These are phyloP conservation scores for Thozetella sp. DNA, from an alignment of 495 filamentous ascomycete genomes.

Conservation along the genomic window DNA sequence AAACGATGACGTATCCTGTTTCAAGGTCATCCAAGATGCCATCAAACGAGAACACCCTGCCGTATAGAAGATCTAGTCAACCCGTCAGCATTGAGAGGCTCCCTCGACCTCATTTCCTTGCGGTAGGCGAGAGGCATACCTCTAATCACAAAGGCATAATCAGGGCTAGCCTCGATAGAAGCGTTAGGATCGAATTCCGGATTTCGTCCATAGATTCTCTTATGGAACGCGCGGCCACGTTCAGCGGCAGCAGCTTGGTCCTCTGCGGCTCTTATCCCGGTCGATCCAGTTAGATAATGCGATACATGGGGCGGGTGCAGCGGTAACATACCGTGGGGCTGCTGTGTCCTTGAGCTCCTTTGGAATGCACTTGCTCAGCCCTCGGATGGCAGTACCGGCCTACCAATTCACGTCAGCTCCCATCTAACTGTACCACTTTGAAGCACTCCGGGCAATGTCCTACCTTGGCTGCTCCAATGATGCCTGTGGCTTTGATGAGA, in stretches of 20 bases:
- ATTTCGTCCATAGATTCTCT: not conserved
- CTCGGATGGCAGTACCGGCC: not conserved
- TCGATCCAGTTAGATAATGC: not conserved
- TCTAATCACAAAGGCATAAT: not conserved
- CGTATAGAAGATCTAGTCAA: not conserved
- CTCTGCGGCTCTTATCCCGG: not conserved
- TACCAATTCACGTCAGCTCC: not conserved
- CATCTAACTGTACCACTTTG: not conserved
- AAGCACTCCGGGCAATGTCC: not conserved
- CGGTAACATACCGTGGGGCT: not conserved
- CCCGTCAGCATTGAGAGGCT: too few species aligned
- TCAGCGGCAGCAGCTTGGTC: not conserved
- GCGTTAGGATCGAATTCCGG: constrained; percentile 1
- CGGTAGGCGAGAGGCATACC: too few species aligned
- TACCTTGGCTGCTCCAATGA: not conserved
- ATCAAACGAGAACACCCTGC: not conserved
- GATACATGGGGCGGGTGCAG: not conserved
- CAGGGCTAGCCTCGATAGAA: not conserved
- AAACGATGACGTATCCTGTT: constrained; percentile 1
- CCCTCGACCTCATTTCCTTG: too few species aligned
- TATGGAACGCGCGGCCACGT: not conserved
- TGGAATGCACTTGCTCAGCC: not conserved
- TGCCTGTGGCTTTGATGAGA: not conserved
- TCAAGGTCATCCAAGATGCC: not conserved
- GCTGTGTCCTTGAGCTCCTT: not conserved